Base-by-base conservation (phyloP, 1,284 basidiomycete species). In the Entoloma clypeatum region DNA sequence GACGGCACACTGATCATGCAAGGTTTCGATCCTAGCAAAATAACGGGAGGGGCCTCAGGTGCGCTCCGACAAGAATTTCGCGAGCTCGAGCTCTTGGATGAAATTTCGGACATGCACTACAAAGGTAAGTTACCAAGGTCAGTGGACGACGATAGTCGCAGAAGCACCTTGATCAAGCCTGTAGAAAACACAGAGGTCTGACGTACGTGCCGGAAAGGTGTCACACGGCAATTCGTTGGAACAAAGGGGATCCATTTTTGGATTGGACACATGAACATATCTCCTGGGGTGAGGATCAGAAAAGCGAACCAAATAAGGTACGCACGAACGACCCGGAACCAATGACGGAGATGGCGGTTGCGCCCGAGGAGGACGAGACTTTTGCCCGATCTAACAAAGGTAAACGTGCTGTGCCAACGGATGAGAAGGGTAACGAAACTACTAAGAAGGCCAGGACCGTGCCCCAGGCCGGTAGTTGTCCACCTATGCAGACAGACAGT, bases 71-170 rank as follows among this genome's bases (percentile, higher is more conserved):
- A 62, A 41, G 59, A 62, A 34, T 59, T 57, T 18, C 16, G 58
- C 16, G 56, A 61, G n/a, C 28, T 61, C 8, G 56, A 60, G 26
- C 17, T 62, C 7, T 25, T 61, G 3, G 56, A 61, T 49, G 39
- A 59, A 3, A 55, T 61, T 9, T 57, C 57, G 8, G 31, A 34
- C 4, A 16, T 54, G 8, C 25, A 30, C 21, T 57, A 43, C 41
- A 38, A 50, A 21, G 38, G 27, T 5, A 43, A 36, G 22, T 37
- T 58, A 10, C 45, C 47, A 14, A 24, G 34, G 22, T 22, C 18
- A 11, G 23, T 55, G 17, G 17, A 23, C 9, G 43, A 45, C 27
- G 36, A 32, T 11, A 9, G 36, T 13, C 17, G 35, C 3, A 31
- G 51, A 23, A 48, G 48, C 36, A 43, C 32, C n/a, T 16, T 57